Conservation (phyloP, 2,329 filamentous ascomycete genomes). For the Fusarium torulosum region DNA sequence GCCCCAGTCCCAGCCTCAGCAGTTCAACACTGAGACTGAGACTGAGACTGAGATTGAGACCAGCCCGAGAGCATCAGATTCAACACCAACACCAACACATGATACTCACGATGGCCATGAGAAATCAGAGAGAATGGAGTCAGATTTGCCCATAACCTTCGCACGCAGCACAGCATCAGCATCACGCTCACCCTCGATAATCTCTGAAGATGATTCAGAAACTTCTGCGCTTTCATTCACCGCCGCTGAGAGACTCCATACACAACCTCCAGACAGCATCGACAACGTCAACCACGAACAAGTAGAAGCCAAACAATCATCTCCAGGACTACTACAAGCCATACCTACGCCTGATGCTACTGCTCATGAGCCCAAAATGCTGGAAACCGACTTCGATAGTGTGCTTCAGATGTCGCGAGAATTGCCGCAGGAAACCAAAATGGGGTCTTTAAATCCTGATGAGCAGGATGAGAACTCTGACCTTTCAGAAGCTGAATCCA, state of each 20-base stretch:
- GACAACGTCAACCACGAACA: background rate
- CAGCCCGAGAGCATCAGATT: conserved; percentile 1
- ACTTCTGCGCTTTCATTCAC: conserved; percentile 9
- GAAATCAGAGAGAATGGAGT: conserved; percentile 28
- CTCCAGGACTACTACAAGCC: conserved; percentile 16
- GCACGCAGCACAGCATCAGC: conserved; percentile 20
- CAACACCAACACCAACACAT: conserved; percentile 16
- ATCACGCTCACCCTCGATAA: conserved; percentile 3
- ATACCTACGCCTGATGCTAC: conserved; percentile 1
- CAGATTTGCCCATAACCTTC: conserved; percentile 14
- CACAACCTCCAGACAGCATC: conserved; percentile 1
- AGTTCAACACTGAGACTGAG: conserved; percentile 16
- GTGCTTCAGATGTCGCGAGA: conserved; percentile 24
- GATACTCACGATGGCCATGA: conserved; percentile 29
- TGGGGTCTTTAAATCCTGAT: background rate
- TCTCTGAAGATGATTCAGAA: conserved; percentile 22
- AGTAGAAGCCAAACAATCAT: conserved; percentile 8
- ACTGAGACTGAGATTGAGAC: background rate
- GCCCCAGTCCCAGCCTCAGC: conserved; percentile 18
- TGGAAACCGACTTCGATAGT: conserved; percentile 30
- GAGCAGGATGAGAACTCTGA: conserved; percentile 3
- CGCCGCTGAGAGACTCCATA: conserved; percentile 7
- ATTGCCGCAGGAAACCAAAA: conserved; percentile 4
- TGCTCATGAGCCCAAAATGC: conserved; percentile 17
- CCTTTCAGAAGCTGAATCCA: conserved; percentile 9